Evolutionary conservation across 2,329 filamentous ascomycete species (phyloP), one percentile per base, ranked within the genome.

Genomic region (Aspergillus japonicus): DNA sequence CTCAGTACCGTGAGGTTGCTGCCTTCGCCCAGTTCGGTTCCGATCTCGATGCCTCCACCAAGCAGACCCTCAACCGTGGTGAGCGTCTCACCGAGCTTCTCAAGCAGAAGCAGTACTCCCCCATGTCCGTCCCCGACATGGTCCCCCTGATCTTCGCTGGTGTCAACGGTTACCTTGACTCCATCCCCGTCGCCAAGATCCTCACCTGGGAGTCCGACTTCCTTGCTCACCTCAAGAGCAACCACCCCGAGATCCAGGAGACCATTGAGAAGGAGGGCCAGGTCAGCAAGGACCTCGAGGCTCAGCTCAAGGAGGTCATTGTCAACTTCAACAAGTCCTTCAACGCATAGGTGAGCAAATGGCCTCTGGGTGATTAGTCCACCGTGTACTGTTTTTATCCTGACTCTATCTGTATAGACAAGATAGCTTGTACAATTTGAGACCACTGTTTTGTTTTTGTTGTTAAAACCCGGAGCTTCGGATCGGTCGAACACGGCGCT

Each of bases 1-100:
- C 95, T 75, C 95, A 99, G 86, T 99, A 99, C 89, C 95, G 95
- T 95, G 95, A 99, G 83, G 95, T 99, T 67, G 95, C 95, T 76
- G 95, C 95, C 73, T 99, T 99, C 83, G 94, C 95, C 74, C 95
- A 99, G 85, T 99, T 99, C 88, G 95, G 95, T 89, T 99, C 95
- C 78, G 95, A 99, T 87, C 86, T 99, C 72, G 95, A 99, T 84
- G 95, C 95, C 73, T 88, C 95, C 71, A 99, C 95, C 82, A 98
- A 97, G 89, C 95, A 98, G 86, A 98, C 94, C 66, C 89, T 99
- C 71, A 89, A 78, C 85, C 93, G 95, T 89, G 95, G 95, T 91
- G 94, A 98, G 86, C 93, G 95, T 86, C 89, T 92, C 78, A 97
- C 94, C 72, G 94, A 98, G 88, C 91, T 97, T 70, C 90, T 97